Conservation (phyloP, 2,329 filamentous ascomycete genomes). For the Cytospora paraplurivora region DNA sequence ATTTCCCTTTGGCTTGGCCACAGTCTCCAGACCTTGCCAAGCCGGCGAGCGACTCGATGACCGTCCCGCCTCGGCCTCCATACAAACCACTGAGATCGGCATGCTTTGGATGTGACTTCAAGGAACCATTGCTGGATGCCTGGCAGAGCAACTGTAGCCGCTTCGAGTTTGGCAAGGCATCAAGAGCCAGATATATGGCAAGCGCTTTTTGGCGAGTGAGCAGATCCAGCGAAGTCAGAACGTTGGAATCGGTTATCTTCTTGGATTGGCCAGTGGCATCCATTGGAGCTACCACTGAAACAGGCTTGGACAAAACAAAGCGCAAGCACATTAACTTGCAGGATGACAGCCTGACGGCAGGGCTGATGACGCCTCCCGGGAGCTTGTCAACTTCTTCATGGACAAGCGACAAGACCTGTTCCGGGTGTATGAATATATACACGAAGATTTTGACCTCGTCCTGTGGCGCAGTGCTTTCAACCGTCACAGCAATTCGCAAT, state of each 20-base stretch:
- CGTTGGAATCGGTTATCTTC: background rate
- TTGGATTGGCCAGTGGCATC: background rate
- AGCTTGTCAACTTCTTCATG: background rate
- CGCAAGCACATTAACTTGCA: background rate
- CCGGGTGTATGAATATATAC: background rate
- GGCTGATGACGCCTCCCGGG: background rate
- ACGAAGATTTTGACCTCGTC: background rate
- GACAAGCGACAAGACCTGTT: background rate
- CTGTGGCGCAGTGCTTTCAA: background rate
- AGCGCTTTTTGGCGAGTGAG: background rate
- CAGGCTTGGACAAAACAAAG: background rate
- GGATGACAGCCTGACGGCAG: background rate
- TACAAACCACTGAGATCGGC: background rate
- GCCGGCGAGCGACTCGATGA: background rate
- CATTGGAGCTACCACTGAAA: background rate
- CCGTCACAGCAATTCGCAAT: background rate
- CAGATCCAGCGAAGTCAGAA: background rate
- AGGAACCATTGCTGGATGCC: background rate
- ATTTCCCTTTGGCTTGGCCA: background rate
- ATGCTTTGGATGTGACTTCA: conserved; percentile 2
- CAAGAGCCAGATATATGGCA: background rate
- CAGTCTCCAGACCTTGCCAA: background rate
- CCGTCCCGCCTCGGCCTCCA: background rate
- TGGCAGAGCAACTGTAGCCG: background rate
- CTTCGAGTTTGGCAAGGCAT: background rate